Evolutionary conservation across 805 yeast genomes (phyloP), one percentile per base, ranked within the genome.

Genomic region (Starmera quercuum): DNA sequence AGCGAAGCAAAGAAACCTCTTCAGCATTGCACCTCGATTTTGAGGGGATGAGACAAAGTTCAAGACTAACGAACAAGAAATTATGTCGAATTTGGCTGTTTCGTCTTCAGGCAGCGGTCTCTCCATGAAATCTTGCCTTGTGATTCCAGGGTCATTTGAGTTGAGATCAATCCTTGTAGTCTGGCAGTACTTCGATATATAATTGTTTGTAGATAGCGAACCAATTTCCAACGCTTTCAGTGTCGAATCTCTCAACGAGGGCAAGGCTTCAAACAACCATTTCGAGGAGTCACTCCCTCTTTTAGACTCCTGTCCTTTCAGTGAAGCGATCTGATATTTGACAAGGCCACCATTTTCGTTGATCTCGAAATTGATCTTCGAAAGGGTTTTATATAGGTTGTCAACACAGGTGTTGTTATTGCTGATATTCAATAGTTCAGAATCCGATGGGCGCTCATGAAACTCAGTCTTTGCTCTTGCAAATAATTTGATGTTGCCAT

Each of bases 221-320:
- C 98, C 98, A 27, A 90, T 79, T 54, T 90, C 98, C 20, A 90
- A 61, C 0, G 94, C 82, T 15, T 36, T 42, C 32, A 57, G 28
- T 4, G 35, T 24, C 7, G 34, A 18, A 1, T 14, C 31, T 35
- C 33, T 42, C 26, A 59, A 32, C 23, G 64, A 68, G 16, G 63
- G 59, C 5, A 85, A 56, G 88, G 94, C 85, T 36, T 76, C 72
- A n/a, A 85, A 68, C 29, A 90, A 60, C 47, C 78, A 65, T 44
- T 80, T 83, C 3, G 95, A 86, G 0, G 96, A 85, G 51, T 90
- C 98, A 2, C 96, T 95, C 1, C 98, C 97, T 41, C 97, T 56
- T 30, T 68, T 67, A 0, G 57, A 53, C 37, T 75, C 73, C 48
- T 90, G 98, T 0, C 98, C 98, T 32, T 76, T 74, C 1, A 82